These are phyloP conservation scores for Cystobasidiaceae sp. DNA, from an alignment of 1,284 basidiomycete genomes.

Conservation along the genomic window DNA sequence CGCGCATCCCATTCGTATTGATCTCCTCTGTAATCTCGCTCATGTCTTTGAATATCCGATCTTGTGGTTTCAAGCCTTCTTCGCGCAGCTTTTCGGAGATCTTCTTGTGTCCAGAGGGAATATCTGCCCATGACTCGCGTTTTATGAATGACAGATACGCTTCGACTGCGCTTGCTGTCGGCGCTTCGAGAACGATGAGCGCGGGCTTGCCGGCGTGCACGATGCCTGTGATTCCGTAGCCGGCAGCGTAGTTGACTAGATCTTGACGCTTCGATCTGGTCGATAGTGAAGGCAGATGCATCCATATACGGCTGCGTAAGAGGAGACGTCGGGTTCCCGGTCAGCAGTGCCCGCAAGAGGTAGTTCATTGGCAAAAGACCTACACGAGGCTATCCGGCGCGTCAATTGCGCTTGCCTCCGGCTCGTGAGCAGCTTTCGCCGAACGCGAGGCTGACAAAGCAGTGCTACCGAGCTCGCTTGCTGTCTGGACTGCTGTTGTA, in stretches of 20 bases:
- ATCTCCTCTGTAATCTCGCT: slow-evolving; percentile 32
- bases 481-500: neutral
- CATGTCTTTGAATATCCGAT: slow-evolving; percentile 18
- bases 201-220: slow-evolving; percentile 37
- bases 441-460: no score
- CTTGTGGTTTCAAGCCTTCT: slow-evolving; percentile 7
- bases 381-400: neutral
- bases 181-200: slow-evolving; percentile 35
- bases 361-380: neutral
- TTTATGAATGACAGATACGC: slow-evolving; percentile 33
- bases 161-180: slow-evolving; percentile 15
- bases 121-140: slow-evolving; percentile 35
- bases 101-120: slow-evolving; percentile 38
- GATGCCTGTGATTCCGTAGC: slow-evolving; percentile 34
- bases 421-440: no score
- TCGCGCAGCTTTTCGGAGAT: slow-evolving; percentile 35
- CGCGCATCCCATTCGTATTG: slow-evolving; percentile 33
- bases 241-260: slow-evolving; percentile 31
- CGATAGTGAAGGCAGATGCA: slow-evolving; percentile 37
- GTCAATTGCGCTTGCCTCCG: no score
- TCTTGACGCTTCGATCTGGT: slow-evolving; percentile 35
- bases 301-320: slow-evolving; percentile 31
- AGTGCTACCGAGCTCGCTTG: neutral
- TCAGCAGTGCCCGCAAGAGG: neutral
- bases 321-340: neutral